These are phyloP conservation scores for Medicago truncatula DNA, from an alignment of 306 rosid species.

Conservation along the genomic window DNA sequence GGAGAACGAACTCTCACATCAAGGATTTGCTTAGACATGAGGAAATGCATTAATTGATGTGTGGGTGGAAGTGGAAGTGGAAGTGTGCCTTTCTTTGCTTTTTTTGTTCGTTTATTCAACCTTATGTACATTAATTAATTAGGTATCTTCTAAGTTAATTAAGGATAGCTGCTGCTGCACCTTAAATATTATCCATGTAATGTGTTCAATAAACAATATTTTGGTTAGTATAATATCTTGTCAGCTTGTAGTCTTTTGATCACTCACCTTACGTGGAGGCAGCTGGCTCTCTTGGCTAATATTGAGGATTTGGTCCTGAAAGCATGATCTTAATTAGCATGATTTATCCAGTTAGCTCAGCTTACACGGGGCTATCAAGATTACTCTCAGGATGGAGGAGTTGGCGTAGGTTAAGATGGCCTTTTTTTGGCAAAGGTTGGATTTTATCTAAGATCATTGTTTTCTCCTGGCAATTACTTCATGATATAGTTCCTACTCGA, in stretches of 20 bases:
- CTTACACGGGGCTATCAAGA: too few relatives aligned
- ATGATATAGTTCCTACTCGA: too few relatives aligned
- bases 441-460: too few relatives aligned
- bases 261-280: background rate
- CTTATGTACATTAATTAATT: constrained; percentile 39
- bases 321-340: too few relatives aligned
- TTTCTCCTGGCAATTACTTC: too few relatives aligned
- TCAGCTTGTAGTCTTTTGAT: background rate
- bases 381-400: too few relatives aligned
- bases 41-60: constrained; percentile 39
- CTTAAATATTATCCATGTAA: background rate
- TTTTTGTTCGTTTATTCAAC: constrained; percentile 19
- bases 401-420: too few relatives aligned
- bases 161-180: constrained; percentile 24
- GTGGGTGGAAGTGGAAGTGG: background rate
- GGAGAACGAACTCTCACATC: constrained; percentile 49
- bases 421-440: too few relatives aligned
- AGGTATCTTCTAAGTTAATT: constrained; percentile 1
- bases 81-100: constrained; percentile 14
- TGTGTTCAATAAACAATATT: background rate
- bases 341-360: too few relatives aligned
- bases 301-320: too few relatives aligned
- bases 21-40: constrained; percentile 42
- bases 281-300: too few relatives aligned
- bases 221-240: background rate